These are phyloP conservation scores for Suillus variegatus DNA, from an alignment of 768 basidiomycete species.

Conservation along the genomic window DNA sequence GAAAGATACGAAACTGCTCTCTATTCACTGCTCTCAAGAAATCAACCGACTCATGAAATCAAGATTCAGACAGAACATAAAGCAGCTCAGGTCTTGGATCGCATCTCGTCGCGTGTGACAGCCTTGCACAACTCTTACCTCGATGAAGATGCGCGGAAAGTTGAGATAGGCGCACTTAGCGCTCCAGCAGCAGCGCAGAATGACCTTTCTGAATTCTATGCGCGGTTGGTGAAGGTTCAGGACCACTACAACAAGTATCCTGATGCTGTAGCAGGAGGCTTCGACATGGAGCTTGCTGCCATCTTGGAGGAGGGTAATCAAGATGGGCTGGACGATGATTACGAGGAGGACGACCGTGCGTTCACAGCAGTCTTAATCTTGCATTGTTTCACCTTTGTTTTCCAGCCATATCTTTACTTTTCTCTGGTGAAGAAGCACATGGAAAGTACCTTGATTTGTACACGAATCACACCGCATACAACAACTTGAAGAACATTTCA, in stretches of 20 bases:
- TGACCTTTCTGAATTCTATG: slow-evolving; percentile 93
- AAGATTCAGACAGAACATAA: slow-evolving; percentile 83
- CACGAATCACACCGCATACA: slow-evolving; percentile 82
- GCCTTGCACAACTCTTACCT: slow-evolving; percentile 74
- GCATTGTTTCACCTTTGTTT: slow-evolving; percentile 13
- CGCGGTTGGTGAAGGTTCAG: slow-evolving; percentile 93
- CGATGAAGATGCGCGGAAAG: slow-evolving; percentile 70
- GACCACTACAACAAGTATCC: slow-evolving; percentile 97
- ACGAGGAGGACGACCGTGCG: slow-evolving; percentile 87
- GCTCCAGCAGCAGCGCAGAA: slow-evolving; percentile 53
- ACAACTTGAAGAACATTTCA: slow-evolving; percentile 84
- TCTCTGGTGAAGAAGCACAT: slow-evolving; percentile 95
- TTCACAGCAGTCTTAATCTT: slow-evolving; percentile 21
- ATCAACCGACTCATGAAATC: slow-evolving; percentile 59
- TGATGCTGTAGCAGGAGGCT: slow-evolving; percentile 77
- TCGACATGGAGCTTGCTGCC: slow-evolving; percentile 81
- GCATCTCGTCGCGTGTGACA: slow-evolving; percentile 69
- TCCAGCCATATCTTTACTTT: slow-evolving; percentile 77
- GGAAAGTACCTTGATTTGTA: slow-evolving; percentile 96
- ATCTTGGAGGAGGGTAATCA: slow-evolving; percentile 78
- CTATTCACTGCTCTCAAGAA: slow-evolving; percentile 78
- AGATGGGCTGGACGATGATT: slow-evolving; percentile 68
- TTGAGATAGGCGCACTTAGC: slow-evolving; percentile 67
- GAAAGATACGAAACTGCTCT: slow-evolving; percentile 90
- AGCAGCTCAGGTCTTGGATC: slow-evolving; percentile 84